phyloP scores from a whole-genome alignment of 495 filamentous ascomycete species.

The Cryomyces minteri region DNA sequence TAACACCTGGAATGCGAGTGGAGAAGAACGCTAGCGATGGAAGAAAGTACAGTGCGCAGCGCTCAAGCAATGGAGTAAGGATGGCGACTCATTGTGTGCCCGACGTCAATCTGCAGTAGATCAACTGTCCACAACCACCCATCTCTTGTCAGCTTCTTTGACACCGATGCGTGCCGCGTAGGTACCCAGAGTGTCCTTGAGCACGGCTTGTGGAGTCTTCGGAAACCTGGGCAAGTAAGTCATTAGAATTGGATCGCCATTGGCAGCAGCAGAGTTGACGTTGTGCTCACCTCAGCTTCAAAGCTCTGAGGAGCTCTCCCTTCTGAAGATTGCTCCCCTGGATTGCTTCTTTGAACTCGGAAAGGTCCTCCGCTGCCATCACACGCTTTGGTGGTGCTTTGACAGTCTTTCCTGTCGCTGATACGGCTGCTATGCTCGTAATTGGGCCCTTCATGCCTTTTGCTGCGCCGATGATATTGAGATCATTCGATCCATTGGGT shows the following conservation, averaged over 20 bases:
- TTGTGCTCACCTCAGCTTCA: conserved; percentile 41
- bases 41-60: too few species aligned
- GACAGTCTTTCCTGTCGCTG: too few species aligned
- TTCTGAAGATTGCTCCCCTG: conserved; percentile 58
- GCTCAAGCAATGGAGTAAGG: too few species aligned
- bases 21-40: too few species aligned
- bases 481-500: neutral
- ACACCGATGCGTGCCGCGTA: conserved; percentile 48
- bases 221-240: conserved; percentile 55
- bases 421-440: too few species aligned
- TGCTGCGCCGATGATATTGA: neutral
- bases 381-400: conserved; percentile 25
- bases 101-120: too few species aligned
- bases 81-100: conserved; percentile 1
- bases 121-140: conserved; percentile 26
- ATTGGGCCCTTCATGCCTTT: too few species aligned
- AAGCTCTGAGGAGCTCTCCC: conserved; percentile 50
- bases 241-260: neutral
- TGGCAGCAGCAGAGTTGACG: neutral
- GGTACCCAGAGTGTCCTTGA: conserved; percentile 53
- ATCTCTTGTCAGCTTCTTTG: conserved; percentile 44
- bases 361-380: conserved; percentile 41
- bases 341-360: conserved; percentile 54
- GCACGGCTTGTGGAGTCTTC: conserved; percentile 46
- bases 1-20: too few species aligned